Evolutionary conservation across 345 rosid genomes (phyloP), one percentile per base, ranked within the genome.

Genomic region (Tarenaya hassleriana): DNA sequence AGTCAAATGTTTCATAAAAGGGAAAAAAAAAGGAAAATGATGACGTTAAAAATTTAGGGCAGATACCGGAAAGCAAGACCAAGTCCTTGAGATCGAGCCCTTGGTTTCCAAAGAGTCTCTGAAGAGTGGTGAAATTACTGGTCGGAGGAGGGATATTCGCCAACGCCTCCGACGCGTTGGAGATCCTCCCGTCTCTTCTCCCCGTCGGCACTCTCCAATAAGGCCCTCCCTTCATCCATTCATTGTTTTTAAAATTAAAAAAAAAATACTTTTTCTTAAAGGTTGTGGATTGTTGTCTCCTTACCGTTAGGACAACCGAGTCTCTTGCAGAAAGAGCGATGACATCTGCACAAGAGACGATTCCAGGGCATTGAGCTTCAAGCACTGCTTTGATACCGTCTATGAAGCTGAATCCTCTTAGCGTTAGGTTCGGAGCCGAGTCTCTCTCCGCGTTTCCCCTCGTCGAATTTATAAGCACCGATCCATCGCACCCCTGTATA

Each of bases 141-240:
- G 67, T 48, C 0, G 95, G 95, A 45, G 83, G 17, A 5, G 98
- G 96, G 35, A 87, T 77, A 52, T 73, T 62, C 50, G 31, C 63
- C 40, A 31, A 11, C 12, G 96, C 89, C 58, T 87, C 92, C 0
- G 92, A 39, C 5, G 64, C 47, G 14, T 57, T 80, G 0, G 98
- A 91, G 55, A 84, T 60, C 40, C 64, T 34, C 13, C 96, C 95
- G 8, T 91, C 95, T 71, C 92, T 69, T 55, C 96, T 31, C 0
- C 89, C 96, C 0, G 98, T 82, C 1, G 96, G 96, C 34, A 87
- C 98, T n/a, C 38, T 72, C 96, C 98, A 91, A 7, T 15, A 75
- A 0, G 94, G 96, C 52, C 95, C 98, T 31, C 92, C 98, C 89
- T 58, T n/a, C 15, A 39, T 40, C 19, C 41, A 18, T 2, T 6